phyloP scores from a whole-genome alignment of 2,329 filamentous ascomycete genomes.

The Aureobasidium sp. region DNA sequence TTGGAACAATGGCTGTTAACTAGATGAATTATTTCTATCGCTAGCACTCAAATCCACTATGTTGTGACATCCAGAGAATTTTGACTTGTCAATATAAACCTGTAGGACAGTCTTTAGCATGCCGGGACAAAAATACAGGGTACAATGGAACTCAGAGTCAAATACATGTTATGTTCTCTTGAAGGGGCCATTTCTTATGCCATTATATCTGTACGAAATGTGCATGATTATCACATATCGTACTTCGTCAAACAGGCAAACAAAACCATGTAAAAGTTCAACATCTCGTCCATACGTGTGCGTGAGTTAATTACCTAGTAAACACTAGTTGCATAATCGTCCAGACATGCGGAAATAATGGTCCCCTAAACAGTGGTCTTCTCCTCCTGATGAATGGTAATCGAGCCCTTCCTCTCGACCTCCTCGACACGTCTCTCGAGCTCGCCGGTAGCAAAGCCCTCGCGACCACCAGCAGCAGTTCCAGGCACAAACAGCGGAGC shows the following conservation, averaged over 20 bases:
- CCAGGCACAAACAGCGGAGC: constrained; percentile 57
- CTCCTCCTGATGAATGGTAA: constrained; percentile 14
- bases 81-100: too few species aligned
- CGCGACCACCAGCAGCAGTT: constrained; percentile 41
- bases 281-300: background rate
- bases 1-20: too few species aligned
- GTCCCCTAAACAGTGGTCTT: background rate
- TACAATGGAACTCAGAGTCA: too few species aligned
- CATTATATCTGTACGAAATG: background rate
- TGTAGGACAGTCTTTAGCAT: too few species aligned
- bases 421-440: constrained; percentile 53
- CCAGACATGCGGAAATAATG: background rate
- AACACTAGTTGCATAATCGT: background rate
- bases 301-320: background rate
- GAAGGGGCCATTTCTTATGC: too few species aligned
- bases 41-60: too few species aligned
- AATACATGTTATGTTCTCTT: too few species aligned
- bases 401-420: constrained; percentile 33
- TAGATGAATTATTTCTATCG: too few species aligned
- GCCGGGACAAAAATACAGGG: too few species aligned
- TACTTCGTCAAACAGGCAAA: background rate
- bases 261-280: background rate
- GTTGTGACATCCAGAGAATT: too few species aligned
- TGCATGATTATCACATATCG: background rate
- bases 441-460: constrained; percentile 49